Evolutionary conservation across 495 filamentous ascomycete species (phyloP), one percentile per base, ranked within the genome.

Genomic region (Trichoderma erinaceum): DNA sequence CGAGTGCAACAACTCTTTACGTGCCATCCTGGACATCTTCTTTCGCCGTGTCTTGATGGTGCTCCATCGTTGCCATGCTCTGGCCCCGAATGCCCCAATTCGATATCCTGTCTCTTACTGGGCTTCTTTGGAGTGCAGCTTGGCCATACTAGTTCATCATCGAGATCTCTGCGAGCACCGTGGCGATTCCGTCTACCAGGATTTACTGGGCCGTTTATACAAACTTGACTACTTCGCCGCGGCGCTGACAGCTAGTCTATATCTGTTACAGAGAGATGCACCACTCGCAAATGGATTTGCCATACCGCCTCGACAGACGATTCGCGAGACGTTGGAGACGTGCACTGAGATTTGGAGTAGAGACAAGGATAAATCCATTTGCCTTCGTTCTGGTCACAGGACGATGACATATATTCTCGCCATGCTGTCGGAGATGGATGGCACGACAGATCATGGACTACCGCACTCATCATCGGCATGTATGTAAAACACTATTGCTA

Each of bases 21-120:
- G 48, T 21, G 48, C 48, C 48, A 23, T 23, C 48, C 48, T 52
- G 10, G 48, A 52, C 48, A 52, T 52, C 48, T 52, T 52, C n/a
- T 52, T 52, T 21, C 48, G 48, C 21, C 48, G 48, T 23, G 21
- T 52, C 21, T 21, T 52, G n/a, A 21, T 52, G 18, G 48, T 52
- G 2, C 48, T 52, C 21, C 48, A 52, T 52, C 48, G 48, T n/a
- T 52, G 48, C 18, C 48, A 52, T 21, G 48, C 48, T 11, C n/a
- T 52, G 7, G 3, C 6, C 21, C 48, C 48, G 4, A 10, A 52
- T 21, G 48, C 48, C 7, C 48, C 48, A 3, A 23, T 8, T 25
- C 7, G 21, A 7, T 21, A 52, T 23, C 48, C 48, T 3, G 48
- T 52, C 48, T 52, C 48, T 11, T 52, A 52, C n/a, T 52, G 48